Evolutionary conservation across 1,284 basidiomycete species (phyloP).

Genomic region (Takashimella tepidaria): DNA sequence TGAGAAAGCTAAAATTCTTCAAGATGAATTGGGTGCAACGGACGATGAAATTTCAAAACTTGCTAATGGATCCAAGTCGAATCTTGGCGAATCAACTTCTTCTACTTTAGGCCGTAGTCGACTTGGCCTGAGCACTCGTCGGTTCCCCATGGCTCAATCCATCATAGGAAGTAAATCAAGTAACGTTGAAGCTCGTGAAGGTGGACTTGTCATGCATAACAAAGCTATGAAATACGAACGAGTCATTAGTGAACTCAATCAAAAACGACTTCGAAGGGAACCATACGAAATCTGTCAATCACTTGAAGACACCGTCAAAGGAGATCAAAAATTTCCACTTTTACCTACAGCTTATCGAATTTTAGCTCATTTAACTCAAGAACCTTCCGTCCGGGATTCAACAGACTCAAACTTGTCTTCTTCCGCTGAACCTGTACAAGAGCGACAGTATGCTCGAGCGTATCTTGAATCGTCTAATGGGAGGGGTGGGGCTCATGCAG

Average conservation of each 20-base stretch:
- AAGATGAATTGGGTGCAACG: constrained; percentile 45
- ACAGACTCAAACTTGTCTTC: constrained; percentile 4
- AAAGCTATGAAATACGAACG: constrained; percentile 94
- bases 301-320: constrained; percentile 33
- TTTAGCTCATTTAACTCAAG: constrained; percentile 50
- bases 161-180: constrained; percentile 26
- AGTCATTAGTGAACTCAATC: constrained; percentile 60
- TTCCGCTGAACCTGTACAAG: constrained; percentile 25
- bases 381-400: constrained; percentile 48
- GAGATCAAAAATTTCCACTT: constrained; percentile 45
- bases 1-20: constrained; percentile 40
- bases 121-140: constrained; percentile 29
- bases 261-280: constrained; percentile 32
- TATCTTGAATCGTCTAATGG: constrained; percentile 40
- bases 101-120: constrained; percentile 25
- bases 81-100: constrained; percentile 18
- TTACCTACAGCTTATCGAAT: constrained; percentile 44
- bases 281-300: constrained; percentile 34
- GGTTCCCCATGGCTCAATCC: constrained; percentile 37
- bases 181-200: constrained; percentile 31
- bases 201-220: constrained; percentile 60
- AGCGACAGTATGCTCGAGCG: constrained; percentile 51
- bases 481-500: constrained; percentile 16
- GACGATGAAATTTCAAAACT: constrained; percentile 39
- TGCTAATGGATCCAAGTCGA: constrained; percentile 10